Base-by-base conservation (phyloP, 2,329 filamentous ascomycete species). In the Aureobasidium sp. region DNA sequence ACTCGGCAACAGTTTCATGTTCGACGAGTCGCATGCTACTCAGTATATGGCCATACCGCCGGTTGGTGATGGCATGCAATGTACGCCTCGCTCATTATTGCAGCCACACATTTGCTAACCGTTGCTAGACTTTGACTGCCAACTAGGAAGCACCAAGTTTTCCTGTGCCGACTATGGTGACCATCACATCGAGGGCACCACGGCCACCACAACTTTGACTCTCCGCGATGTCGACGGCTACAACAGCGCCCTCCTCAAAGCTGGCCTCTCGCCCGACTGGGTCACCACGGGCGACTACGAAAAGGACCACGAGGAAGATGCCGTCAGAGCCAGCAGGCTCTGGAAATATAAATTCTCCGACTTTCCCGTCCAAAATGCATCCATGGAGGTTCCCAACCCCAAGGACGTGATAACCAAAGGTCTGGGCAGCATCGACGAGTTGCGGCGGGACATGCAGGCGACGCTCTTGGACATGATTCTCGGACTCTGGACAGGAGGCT, bases 401-500 rank as follows among this genome's bases (percentile, higher is more conserved):
- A 57, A 62, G 29, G 61, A 62, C 41, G n/a, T 57, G 15, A 42
- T 62, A 25, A 56, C 51, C 2, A 57, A 62, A 34, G 62, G 48
- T 31, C 37, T 64, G 36, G 47, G 57, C 17, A 58, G 49, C 59
- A 42, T 64, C 22, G 41, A 39, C 11, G 31, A 37, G 5, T 42
- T 64, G 20, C 62, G 59, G 20, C 3, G 22, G 9, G n/a, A 37
- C 5, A 62, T 64, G 59, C 22, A 56, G 37, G 58, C 62, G 31
- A 64, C 62, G 27, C 20, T 45, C 12, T 20, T 62, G 20, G 62
- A 64, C 29, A 56, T 64, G 11, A 34, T 36, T 27, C n/a, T 53
- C 25, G 58, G 58, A 14, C 14, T 14, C n/a, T 64, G 48, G 25
- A 37, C 25, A n/a, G 53, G 53, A 15, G 63, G 63, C 29, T 41